Evolutionary conservation across 176 grass and related monocot genomes (phyloP).

Genomic region (Poa pratensis): DNA sequence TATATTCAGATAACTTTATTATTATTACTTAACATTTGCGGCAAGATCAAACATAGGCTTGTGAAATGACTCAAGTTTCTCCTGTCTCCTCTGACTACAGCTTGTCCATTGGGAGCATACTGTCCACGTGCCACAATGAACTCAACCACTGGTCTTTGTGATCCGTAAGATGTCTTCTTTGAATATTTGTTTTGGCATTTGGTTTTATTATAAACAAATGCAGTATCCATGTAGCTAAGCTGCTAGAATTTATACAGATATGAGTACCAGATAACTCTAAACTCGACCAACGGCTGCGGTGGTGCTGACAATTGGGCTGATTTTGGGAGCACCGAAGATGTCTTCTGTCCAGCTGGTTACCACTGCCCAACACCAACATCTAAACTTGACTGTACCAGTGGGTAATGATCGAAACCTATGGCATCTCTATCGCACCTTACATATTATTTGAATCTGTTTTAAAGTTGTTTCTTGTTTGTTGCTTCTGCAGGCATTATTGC

Average conservation of each 20-base stretch:
- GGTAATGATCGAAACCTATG: slow-evolving; percentile 67
- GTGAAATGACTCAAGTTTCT: slow-evolving; percentile 5
- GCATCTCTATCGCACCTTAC: background rate
- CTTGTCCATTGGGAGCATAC: slow-evolving; percentile 88
- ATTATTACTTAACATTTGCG: background rate
- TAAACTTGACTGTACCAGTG: slow-evolving; percentile 59
- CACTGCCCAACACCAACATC: slow-evolving; percentile 73
- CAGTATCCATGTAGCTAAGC: background rate
- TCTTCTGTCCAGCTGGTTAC: slow-evolving; percentile 82
- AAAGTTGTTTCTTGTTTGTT: slow-evolving; percentile 34
- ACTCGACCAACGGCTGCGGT: slow-evolving; percentile 57
- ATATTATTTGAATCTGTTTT: background rate
- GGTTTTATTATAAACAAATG: slow-evolving; percentile 18
- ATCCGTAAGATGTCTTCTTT: slow-evolving; percentile 76
- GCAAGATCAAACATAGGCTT: background rate
- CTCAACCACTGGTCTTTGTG: slow-evolving; percentile 65
- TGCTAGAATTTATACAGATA: slow-evolving; percentile 51
- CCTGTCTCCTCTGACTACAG: slow-evolving; percentile 43
- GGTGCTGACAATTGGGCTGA: slow-evolving; percentile 88
- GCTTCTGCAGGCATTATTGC: slow-evolving; percentile 74
- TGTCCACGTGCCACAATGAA: slow-evolving; percentile 72
- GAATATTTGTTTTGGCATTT: background rate
- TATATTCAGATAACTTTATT: background rate
- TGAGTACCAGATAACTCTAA: slow-evolving; percentile 74
- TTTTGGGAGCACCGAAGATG: slow-evolving; percentile 58